Base-by-base conservation (phyloP, 257 asterid genomes). In the Forsythia viridissima region DNA sequence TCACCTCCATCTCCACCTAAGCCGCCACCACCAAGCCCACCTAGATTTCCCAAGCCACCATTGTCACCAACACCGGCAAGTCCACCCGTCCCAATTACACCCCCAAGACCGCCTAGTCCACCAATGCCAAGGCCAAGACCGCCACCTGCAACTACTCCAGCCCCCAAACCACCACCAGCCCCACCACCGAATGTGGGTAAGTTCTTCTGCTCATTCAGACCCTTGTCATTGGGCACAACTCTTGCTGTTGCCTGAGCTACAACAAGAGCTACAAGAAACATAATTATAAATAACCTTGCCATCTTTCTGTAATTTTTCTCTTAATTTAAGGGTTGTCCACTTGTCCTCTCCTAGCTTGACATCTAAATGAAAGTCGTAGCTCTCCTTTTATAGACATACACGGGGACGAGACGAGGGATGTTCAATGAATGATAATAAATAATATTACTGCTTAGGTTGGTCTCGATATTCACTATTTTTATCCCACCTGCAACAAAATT, bases 171-270 rank as follows among this genome's bases (percentile, higher is more conserved):
- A 1, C 81, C 41, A 37, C 89, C 89, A 7, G 82, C 85, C 1
- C 81, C 39, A 34, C 88, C 89, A 6, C 84, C 89, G 20, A 43
- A 78, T 30, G 52, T 39, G 65, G 76, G 30, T 7, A 80, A 74
- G 77, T 83, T 85, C 85, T 87, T 87, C 73, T 87, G 82, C 48
- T 85, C 91, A 12, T 40, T 51, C 16, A 87, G 81, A 36, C 82
- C 84, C 30, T 76, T 66, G 74, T 67, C 89, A 12, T 42, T 57
- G 1, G 91, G 91, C 78, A 85, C 30, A 30, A 79, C 83, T 75
- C 89, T 85, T 6, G 85, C 80, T 38, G 73, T 37, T 3, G 81
- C 70, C 24, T 77, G 82, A 11, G 78, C 79, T 4, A 72, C 80
- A n/a, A 71, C 76, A 72, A 85, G 68, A 38, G 79, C 85, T 36